Base-by-base conservation (phyloP, 2,329 filamentous ascomycete genomes). In the Pseudogymnoascus destructans region DNA sequence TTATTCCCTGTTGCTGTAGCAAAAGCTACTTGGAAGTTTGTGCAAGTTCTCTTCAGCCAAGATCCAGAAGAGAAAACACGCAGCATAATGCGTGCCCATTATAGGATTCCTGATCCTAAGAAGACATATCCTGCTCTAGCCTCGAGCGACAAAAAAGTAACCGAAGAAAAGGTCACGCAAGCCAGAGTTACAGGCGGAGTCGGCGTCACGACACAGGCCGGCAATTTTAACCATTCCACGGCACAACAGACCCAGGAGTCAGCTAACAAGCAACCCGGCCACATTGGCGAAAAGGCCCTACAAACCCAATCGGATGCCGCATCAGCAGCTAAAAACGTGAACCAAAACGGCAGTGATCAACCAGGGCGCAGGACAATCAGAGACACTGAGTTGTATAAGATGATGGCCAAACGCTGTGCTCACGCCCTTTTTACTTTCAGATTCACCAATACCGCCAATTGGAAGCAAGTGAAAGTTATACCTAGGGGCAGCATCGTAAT, bases 1-100 rank as follows among this genome's bases (percentile, higher is more conserved):
- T 68, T 84, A 3, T 81, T 76, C 71, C 81, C 81, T 1, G 73
- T 73, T 38, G 74, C 78, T 1, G 65, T 82, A 1, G 73, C 76
- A 4, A 60, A 75, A 55, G 77, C 79, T 0, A 70, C 73, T 1
- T 81, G 77, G 74, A 75, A 73, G 1, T 80, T 82, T 62, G 65
- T 74, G 7, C 75, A 73, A 33, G 74, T 75, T 1, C 66, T 82
- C 5, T 65, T 74, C 19, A 73, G 71, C 55, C 73, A 78, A 57
- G 74, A 79, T 13, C 68, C 71, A 6, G 61, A 69, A 4, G 72
- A 73, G 25, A 66, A 59, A n/a, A 35, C 79, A 1, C 72, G 72
- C 17, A 73, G 69, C 33, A 71, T 73, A 10, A 67, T 83, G 25
- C 79, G 79, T 0, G 70, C 77, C 35, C 69, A 38, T 19, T 46